Base-by-base conservation (phyloP, 768 basidiomycete genomes). In the Podaxis sp. region DNA sequence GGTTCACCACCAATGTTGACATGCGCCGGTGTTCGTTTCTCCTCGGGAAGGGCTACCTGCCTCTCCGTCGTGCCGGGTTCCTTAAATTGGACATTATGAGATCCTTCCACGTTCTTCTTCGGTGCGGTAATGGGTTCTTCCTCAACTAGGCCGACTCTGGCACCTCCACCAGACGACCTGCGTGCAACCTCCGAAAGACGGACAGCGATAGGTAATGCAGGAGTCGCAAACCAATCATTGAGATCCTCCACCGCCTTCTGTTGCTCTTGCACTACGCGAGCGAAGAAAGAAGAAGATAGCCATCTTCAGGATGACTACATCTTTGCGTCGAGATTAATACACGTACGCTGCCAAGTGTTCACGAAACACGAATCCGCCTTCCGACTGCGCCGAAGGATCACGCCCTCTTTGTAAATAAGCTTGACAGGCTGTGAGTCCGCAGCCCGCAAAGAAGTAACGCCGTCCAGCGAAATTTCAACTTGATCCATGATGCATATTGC, bases 311-410 rank as follows among this genome's bases (percentile, higher is more conserved):
- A 54, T 18, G 16, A 9, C 56, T 38, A 28, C 25, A 1, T 11
- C n/a, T 35, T 13, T 13, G 35, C 27, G 10, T 18, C n/a, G 44
- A 42, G 13, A 38, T 5, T 37, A 25, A n/a, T 9, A 48, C 23
- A 66, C 68, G 27, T 55, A 73, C 74, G 38, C 57, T 61, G 55
- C 72, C 72, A 73, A 50, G 71, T 72, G 61, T 74, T 71, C 21
- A 73, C 56, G 14, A 59, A 60, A 18, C 61, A 66, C 16, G 25
- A 48, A 9, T 48, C 52, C 46, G 28, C 46, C 18, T 50, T 27
- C 32, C 59, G 28, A 2, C 14, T 65, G 57, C 23, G 61, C 56
- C 7, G 63, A 46, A 37, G 64, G 62, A 27, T 28, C 42, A 55
- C 50, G 61, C 40, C 63, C 55, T 68, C 69, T 66, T 56, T 64